A percentile compares a stretch with the other conserved stretches of the same genome.
phyloP scores from a whole-genome alignment of 768 basidiomycete species.

The Crassisporium funariophilum region DNA sequence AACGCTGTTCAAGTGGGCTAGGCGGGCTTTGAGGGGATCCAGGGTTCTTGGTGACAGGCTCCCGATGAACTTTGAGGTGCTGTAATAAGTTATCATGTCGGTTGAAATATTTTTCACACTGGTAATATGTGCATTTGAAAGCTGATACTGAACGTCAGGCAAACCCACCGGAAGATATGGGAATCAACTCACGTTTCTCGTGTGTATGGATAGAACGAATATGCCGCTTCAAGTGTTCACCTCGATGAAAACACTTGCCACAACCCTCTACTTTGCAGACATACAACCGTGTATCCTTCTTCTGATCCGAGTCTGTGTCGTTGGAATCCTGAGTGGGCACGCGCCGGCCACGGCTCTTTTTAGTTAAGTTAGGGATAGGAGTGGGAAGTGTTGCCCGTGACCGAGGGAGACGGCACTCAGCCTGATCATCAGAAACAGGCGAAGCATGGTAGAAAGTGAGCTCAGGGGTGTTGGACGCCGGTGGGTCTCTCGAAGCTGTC shows the following conservation, averaged over 20 bases:
- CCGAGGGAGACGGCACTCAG: conserved; percentile 42
- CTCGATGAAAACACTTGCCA: conserved; percentile 72
- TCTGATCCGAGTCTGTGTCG: conserved; percentile 24
- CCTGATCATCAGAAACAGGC: conserved; percentile 19
- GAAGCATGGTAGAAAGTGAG: conserved; percentile 17
- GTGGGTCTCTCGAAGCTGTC: conserved; percentile 3
- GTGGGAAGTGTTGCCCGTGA: conserved; percentile 61
- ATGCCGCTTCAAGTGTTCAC: conserved; percentile 78
- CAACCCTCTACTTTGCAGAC: conserved; percentile 70
- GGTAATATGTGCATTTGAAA: conserved; percentile 66
- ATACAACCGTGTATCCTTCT: conserved; percentile 42
- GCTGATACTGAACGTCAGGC: conserved; percentile 43
- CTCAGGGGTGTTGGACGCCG: conserved; percentile 9
- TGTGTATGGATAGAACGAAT: conserved; percentile 75
- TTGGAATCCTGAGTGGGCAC: conserved; percentile 56
- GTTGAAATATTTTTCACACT: conserved; percentile 75
- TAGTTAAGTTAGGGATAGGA: conserved; percentile 77
- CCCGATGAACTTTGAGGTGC: conserved; percentile 72
- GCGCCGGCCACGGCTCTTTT: conserved; percentile 77
- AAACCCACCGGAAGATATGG: conserved; percentile 4
- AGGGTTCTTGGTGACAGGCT: conserved; percentile 23
- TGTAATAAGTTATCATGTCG: conserved; percentile 81
- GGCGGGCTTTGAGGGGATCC: conserved; percentile 8
- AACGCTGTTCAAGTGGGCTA: conserved; percentile 5
- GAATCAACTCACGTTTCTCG: conserved; percentile 65